Percentiles rank a stretch among this genome's conserved stretches.
phyloP scores from a whole-genome alignment of 1,284 basidiomycete species.

The Tilletiaria anomala region DNA sequence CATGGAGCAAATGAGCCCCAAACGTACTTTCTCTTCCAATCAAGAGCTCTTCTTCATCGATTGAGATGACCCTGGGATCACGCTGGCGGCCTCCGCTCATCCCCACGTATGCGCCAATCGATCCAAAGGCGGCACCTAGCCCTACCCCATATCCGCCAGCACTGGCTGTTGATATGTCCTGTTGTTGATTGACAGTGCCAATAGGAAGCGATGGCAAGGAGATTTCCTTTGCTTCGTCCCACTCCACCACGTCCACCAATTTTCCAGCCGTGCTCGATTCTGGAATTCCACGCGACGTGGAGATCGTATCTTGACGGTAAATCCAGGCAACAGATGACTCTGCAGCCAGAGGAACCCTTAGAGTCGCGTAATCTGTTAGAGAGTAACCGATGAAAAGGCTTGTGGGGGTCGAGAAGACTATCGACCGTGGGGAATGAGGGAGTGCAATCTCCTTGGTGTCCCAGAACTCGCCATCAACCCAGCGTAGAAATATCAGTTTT shows the following conservation, averaged over 20 bases:
- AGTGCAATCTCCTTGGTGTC: slow-evolving; percentile 62
- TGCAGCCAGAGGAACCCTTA: slow-evolving; percentile 45
- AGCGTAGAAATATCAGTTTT: slow-evolving; percentile 68
- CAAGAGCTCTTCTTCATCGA: slow-evolving; percentile 44
- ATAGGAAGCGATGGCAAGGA: slow-evolving; percentile 2
- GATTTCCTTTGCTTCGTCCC: background rate
- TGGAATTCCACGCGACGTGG: slow-evolving; percentile 1
- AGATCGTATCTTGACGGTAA: background rate
- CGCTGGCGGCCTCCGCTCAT: slow-evolving; percentile 51
- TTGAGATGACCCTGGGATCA: slow-evolving; percentile 52
- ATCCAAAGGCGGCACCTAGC: slow-evolving; percentile 56
- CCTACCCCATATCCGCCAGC: no score
- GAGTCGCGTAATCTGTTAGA: slow-evolving; percentile 59
- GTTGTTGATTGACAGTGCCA: no score
- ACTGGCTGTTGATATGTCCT: no score
- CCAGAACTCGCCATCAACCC: slow-evolving; percentile 65
- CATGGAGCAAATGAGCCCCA: no score
- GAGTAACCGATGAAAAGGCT: slow-evolving; percentile 61
- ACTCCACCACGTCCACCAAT: slow-evolving; percentile 13
- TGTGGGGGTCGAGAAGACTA: slow-evolving; percentile 54
- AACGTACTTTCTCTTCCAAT: slow-evolving; percentile 12
- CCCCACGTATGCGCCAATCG: slow-evolving; percentile 76
- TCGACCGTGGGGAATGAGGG: slow-evolving; percentile 67
- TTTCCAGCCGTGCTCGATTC: slow-evolving; percentile 4
- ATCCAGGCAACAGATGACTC: slow-evolving; percentile 9